phyloP scores from a whole-genome alignment of 768 basidiomycete species.

The Leccinum variicolor region DNA sequence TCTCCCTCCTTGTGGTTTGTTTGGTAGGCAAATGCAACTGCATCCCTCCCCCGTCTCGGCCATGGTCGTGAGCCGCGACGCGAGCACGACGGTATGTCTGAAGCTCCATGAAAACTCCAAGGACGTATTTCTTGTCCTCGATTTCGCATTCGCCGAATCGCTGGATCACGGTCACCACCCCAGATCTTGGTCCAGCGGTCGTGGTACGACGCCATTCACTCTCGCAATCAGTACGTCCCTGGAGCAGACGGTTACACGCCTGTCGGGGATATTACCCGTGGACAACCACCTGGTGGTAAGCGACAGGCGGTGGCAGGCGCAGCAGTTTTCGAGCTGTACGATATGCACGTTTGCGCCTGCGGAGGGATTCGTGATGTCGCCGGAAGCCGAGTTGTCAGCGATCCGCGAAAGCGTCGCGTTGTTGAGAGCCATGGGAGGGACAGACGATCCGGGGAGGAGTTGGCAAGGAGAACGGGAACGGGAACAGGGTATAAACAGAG shows the following conservation, averaged over 20 bases:
- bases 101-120: constrained; percentile 24
- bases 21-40: constrained; percentile 25
- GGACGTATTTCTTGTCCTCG: constrained; percentile 55
- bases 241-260: constrained; percentile 41
- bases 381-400: constrained; percentile 27
- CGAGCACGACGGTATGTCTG: constrained; percentile 55
- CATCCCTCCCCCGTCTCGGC: constrained; percentile 20
- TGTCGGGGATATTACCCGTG: constrained; percentile 44
- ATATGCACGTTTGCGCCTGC: constrained; percentile 50
- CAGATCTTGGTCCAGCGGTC: neutral
- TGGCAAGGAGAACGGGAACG: neutral
- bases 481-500: neutral
- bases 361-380: constrained; percentile 7
- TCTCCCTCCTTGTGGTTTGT: neutral
- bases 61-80: constrained; percentile 57
- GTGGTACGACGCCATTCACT: constrained; percentile 37
- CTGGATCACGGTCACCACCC: constrained; percentile 35
- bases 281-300: constrained; percentile 44
- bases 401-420: constrained; percentile 48
- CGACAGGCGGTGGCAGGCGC: constrained; percentile 57
- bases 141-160: constrained; percentile 47
- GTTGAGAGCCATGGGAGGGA: constrained; percentile 37
- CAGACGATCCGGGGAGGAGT: constrained; percentile 32
- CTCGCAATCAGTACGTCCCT: constrained; percentile 50
- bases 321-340: constrained; percentile 56